phyloP scores from a whole-genome alignment of 768 basidiomycete genomes.

The Zangia roseola region DNA sequence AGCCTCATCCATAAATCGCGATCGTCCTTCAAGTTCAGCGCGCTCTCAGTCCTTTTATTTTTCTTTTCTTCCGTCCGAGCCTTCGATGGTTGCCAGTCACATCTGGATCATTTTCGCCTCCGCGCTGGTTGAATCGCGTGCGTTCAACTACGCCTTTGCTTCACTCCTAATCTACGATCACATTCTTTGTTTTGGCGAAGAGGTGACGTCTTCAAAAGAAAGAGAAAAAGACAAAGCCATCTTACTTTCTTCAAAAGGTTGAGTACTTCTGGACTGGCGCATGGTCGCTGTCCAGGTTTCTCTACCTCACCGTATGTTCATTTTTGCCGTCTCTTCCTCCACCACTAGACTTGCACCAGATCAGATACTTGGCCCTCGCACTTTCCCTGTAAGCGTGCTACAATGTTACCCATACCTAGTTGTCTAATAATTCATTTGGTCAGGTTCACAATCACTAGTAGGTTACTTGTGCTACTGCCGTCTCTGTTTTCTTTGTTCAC shows the following conservation, averaged over 20 bases:
- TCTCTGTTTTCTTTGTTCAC: not conserved
- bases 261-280: conserved; percentile 3
- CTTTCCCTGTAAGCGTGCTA: conserved; percentile 1
- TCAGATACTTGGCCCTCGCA: conserved; percentile 4
- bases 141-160: not conserved
- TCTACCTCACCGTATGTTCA: conserved; percentile 1
- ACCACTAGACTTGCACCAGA: not conserved
- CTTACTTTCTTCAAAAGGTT: not conserved
- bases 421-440: not conserved
- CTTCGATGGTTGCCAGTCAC: not conserved
- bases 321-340: not conserved
- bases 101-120: not conserved
- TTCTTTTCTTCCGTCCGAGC: too few relatives aligned
- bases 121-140: not conserved
- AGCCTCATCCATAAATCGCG: too few relatives aligned
- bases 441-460: not conserved
- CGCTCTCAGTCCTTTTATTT: too few relatives aligned
- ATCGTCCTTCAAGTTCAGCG: too few relatives aligned
- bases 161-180: conserved; percentile 6
- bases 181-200: conserved; percentile 2
- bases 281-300: conserved; percentile 7
- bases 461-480: not conserved
- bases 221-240: not conserved
- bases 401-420: not conserved
- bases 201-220: not conserved